These are phyloP conservation scores for Paramecium sonneborni DNA, from an alignment of 73 alveolate genomes.

Conservation along the genomic window DNA sequence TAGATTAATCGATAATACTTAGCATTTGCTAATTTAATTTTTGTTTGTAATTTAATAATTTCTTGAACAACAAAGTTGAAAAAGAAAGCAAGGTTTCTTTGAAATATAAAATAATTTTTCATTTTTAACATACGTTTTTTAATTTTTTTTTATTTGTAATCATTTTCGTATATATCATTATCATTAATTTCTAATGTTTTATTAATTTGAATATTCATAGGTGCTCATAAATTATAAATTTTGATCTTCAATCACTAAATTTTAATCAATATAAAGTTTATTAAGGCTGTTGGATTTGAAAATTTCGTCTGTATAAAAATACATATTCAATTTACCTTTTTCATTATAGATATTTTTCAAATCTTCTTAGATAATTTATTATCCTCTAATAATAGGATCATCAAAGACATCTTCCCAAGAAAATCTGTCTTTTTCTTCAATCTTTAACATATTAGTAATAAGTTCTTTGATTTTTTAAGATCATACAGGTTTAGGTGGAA, in stretches of 20 bases:
- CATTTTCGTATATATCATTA: conserved; percentile 38
- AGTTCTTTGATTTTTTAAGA: conserved; percentile 59
- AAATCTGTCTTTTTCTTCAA: conserved; percentile 60
- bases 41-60: conserved; percentile 34
- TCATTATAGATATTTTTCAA: conserved; percentile 43
- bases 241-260: conserved; percentile 59
- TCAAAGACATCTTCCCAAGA: conserved; percentile 68
- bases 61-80: conserved; percentile 61
- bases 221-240: conserved; percentile 45
- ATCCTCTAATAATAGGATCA: conserved; percentile 54
- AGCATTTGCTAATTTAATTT: conserved; percentile 4
- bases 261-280: conserved; percentile 55
- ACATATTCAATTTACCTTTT: background rate
- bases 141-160: conserved; percentile 29
- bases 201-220: background rate
- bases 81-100: conserved; percentile 67
- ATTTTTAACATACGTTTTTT: conserved; percentile 54
- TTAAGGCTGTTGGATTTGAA: conserved; percentile 38
- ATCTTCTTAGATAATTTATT: conserved; percentile 8
- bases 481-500: conserved; percentile 64
- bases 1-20: conserved; percentile 56
- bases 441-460: conserved; percentile 51
- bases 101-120: conserved; percentile 55
- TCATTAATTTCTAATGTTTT: background rate
- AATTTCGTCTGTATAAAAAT: conserved; percentile 26